A percentile compares a stretch with the other conserved stretches of the same genome.
Evolutionary conservation across 2,329 filamentous ascomycete species (phyloP).

Genomic region (Pezicula radicicola): DNA sequence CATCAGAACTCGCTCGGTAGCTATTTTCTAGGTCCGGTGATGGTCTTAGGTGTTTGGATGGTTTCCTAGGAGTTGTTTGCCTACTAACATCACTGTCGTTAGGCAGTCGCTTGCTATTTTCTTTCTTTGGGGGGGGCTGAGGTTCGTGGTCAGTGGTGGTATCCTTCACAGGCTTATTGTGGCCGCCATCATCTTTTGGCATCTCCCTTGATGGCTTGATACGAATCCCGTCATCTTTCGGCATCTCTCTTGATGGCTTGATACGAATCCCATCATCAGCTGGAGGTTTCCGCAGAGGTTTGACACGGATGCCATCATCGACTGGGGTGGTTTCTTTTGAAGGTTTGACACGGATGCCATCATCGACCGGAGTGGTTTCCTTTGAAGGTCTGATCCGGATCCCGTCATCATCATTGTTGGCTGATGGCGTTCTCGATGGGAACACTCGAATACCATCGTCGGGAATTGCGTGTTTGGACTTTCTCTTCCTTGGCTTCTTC

Average conservation of each 20-base stretch:
- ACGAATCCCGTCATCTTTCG: conserved; percentile 12
- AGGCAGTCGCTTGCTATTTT: conserved; percentile 8
- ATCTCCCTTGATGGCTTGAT: conserved; percentile 11
- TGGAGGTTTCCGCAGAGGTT: conserved; percentile 17
- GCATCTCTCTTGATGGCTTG: conserved; percentile 16
- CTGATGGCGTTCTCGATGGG: conserved; percentile 19
- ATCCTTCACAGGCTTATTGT: conserved; percentile 10
- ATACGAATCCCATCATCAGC: conserved; percentile 37
- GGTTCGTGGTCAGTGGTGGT: neutral
- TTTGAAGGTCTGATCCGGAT: conserved; percentile 21
- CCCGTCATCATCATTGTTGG: conserved; percentile 12
- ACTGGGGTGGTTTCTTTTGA: conserved; percentile 14
- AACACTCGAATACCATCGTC: conserved; percentile 40
- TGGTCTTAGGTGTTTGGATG: conserved; percentile 16
- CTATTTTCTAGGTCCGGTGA: conserved; percentile 12
- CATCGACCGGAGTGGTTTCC: conserved; percentile 17
- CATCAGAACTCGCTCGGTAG: conserved; percentile 12
- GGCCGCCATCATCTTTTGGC: conserved; percentile 6
- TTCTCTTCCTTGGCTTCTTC: conserved; percentile 5
- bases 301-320: conserved; percentile 37
- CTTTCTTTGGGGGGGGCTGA: neutral
- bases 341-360: conserved; percentile 28
- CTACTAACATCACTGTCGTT: conserved; percentile 6
- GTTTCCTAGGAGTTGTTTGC: conserved; percentile 14
- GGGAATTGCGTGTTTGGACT: conserved; percentile 20